Percentiles rank a stretch among this genome's conserved stretches.
These are phyloP conservation scores for Chaetomium cochliodes DNA, from an alignment of 495 filamentous ascomycete species.

Conservation along the genomic window DNA sequence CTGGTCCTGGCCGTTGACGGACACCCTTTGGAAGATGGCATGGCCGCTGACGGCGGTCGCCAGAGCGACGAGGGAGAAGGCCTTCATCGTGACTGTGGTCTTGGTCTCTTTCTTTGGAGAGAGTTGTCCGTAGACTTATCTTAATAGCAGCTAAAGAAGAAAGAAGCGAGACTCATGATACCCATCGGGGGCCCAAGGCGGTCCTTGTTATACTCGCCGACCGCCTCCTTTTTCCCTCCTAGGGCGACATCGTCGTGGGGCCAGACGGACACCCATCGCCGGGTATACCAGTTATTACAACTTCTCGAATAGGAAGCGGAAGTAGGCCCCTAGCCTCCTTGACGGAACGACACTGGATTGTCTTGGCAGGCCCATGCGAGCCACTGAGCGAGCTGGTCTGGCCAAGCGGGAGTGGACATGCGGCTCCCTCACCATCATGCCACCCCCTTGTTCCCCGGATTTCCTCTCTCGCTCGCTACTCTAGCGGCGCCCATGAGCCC, in stretches of 20 bases:
- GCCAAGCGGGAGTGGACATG: not conserved
- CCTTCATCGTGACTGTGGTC: constrained; percentile 31
- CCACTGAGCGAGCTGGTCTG: not conserved
- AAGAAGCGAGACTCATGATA: not conserved
- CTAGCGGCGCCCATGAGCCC: not conserved
- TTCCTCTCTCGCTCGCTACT: not conserved
- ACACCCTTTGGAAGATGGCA: constrained; percentile 50
- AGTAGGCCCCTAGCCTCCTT: constrained; percentile 16
- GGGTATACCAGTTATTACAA: not conserved
- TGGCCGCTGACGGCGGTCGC: constrained; percentile 36
- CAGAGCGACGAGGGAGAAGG: constrained; percentile 31
- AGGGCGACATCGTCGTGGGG: constrained; percentile 11
- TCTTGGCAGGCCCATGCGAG: constrained; percentile 16
- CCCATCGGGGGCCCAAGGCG: not conserved
- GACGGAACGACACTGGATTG: constrained; percentile 15
- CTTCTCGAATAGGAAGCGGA: constrained; percentile 27
- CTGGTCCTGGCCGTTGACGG: constrained; percentile 53
- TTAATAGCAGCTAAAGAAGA: not conserved
- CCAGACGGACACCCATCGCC: not conserved
- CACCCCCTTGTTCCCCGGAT: constrained; percentile 3
- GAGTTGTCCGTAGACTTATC: not conserved
- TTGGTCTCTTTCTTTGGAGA: not conserved
- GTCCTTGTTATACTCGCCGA: not conserved
- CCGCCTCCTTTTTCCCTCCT: not conserved
- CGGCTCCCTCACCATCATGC: constrained; percentile 7